phyloP scores from a whole-genome alignment of 2,329 filamentous ascomycete species.

The Fusarium virguliforme region DNA sequence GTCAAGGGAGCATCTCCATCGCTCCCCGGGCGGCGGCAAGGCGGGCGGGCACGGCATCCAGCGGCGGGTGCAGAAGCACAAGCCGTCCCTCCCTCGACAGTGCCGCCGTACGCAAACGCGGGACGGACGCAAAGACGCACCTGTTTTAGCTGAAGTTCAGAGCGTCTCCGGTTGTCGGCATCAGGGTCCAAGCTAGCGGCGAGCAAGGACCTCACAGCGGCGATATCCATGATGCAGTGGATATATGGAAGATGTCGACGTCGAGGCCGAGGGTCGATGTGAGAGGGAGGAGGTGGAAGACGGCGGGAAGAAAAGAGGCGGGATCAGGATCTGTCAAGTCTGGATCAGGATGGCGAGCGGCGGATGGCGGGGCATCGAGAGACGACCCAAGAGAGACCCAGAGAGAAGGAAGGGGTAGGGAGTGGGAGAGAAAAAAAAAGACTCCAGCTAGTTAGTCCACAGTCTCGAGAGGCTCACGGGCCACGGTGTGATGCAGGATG shows the following conservation, averaged over 20 bases:
- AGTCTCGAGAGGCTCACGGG: conserved; percentile 38
- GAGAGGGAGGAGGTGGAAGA: conserved; percentile 41
- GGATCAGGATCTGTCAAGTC: conserved; percentile 54
- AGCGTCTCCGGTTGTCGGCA: conserved; percentile 81
- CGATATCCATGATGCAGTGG: conserved; percentile 76
- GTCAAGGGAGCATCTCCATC: conserved; percentile 9
- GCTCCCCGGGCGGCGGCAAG: conserved; percentile 5
- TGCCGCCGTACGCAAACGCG: conserved; percentile 26
- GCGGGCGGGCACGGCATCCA: conserved; percentile 8
- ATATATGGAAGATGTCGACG: conserved; percentile 48
- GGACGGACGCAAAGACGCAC: conserved; percentile 65
- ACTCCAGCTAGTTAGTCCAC: conserved; percentile 34
- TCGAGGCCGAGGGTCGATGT: conserved; percentile 46
- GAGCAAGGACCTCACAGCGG: conserved; percentile 82
- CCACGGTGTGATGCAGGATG: conserved; percentile 32
- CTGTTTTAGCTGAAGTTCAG: conserved; percentile 86
- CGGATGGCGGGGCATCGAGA: conserved; percentile 53
- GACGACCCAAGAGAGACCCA: conserved; percentile 44
- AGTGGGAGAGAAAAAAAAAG: conserved; percentile 15
- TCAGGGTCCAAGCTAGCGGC: conserved; percentile 82
- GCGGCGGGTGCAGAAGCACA: conserved; percentile 10
- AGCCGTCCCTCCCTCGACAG: conserved; percentile 4
- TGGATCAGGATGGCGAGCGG: conserved; percentile 49
- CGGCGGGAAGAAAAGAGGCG: conserved; percentile 44
- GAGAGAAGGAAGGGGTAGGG: conserved; percentile 27